Percentiles rank a stretch among this genome's conserved stretches.
phyloP scores from a whole-genome alignment of 495 filamentous ascomycete genomes.

The Hyaloscypha finlandica region DNA sequence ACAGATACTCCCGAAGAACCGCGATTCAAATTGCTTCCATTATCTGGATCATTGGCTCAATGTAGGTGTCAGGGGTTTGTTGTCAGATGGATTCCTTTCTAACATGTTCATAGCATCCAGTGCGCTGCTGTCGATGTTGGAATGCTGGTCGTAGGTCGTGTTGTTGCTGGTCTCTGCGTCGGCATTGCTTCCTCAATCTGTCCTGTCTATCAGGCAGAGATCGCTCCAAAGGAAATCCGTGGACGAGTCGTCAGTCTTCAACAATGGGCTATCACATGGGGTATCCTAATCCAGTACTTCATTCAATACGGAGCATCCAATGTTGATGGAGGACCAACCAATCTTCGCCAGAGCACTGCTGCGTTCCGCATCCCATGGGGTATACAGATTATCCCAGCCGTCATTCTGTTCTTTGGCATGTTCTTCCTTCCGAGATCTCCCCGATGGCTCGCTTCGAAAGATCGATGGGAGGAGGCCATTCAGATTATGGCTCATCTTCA shows the following conservation, averaged over 20 bases:
- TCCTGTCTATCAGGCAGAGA: slow-evolving; percentile 78
- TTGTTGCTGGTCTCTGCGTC: slow-evolving; percentile 71
- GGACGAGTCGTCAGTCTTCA: slow-evolving; percentile 74
- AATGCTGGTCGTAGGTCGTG: slow-evolving; percentile 68
- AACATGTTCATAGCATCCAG: slow-evolving; percentile 46
- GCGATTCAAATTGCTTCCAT: slow-evolving; percentile 69
- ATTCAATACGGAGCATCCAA: slow-evolving; percentile 71
- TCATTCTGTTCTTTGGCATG: slow-evolving; percentile 64
- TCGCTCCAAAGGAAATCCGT: slow-evolving; percentile 76
- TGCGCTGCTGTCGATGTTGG: slow-evolving; percentile 59
- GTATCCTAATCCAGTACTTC: slow-evolving; percentile 65
- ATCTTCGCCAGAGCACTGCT: slow-evolving; percentile 56
- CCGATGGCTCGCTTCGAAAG: slow-evolving; percentile 72
- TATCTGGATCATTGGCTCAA: slow-evolving; percentile 72
- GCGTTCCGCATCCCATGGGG: slow-evolving; percentile 77
- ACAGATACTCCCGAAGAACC: slow-evolving; percentile 66
- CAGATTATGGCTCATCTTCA: slow-evolving; percentile 65
- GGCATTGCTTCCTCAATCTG: slow-evolving; percentile 76
- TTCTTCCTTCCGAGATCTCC: slow-evolving; percentile 75
- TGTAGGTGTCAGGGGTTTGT: slow-evolving; percentile 38
- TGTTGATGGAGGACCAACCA: slow-evolving; percentile 57
- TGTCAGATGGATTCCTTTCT: background rate
- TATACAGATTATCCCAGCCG: slow-evolving; percentile 69
- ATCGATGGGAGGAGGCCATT: slow-evolving; percentile 74
- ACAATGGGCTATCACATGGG: slow-evolving; percentile 81